Evolutionary conservation across 192 early-diverging fungal species (phyloP), one percentile per base, ranked within the genome.

Genomic region (Glomus cerebriforme): DNA sequence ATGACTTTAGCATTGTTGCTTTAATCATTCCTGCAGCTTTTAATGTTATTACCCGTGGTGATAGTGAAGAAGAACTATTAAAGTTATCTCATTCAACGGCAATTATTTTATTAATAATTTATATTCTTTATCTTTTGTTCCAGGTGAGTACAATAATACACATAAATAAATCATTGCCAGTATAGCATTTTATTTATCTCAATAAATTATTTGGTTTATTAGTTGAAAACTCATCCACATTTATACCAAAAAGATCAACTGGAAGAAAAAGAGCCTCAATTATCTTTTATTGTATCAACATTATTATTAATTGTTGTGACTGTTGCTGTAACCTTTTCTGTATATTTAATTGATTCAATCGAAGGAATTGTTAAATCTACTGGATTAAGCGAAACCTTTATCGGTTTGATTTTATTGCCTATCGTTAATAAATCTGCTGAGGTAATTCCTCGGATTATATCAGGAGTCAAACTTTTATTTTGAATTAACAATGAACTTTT

Each of bases 351-450:
- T 9, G 88, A 86, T 60, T 88, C 92, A 0, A 93, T 98, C 26
- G 92, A 96, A 54, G 90, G 88, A 6, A 77, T 97, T n/a, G 90
- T 93, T 2, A 80, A 91, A 35, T 80, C 88, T 76, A 93, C 91
- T 88, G 81, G 90, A 49, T 82, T 98, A 39, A 89, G 86, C 39
- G 82, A 92, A 37, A 92, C 93, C 12, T 98, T 98, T 85, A 92
- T 98, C 15, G 97, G 96, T 49, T 90, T 98, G 73, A 91, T 97
- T 65, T 79, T 98, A 17, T 80, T 98, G 34, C 95, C 97, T 5
- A 93, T 97, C 49, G 95, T 97, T 31, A 95, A 95, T 35, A 96
- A 96, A 75, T 94, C 93, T 7, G 93, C 95, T n/a, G 90, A 93
- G 32, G 49, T 54, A 49, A 31, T 43, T 13, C 10, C 12, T 12